phyloP scores from a whole-genome alignment of 2,329 filamentous ascomycete species.

The Camptophora hylomeconis region DNA sequence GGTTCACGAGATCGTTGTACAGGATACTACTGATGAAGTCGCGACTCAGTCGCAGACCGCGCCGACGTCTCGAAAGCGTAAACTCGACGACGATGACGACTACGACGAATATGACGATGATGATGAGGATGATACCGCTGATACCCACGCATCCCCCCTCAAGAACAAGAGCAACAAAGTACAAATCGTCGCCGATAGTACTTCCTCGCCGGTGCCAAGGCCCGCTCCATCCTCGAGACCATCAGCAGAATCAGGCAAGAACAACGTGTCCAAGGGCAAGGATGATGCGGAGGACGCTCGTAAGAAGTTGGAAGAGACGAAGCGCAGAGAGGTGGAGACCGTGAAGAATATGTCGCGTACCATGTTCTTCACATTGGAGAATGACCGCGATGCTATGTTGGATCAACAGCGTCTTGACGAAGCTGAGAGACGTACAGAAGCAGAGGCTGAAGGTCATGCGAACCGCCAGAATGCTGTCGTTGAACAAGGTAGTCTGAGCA shows the following conservation, averaged over 20 bases:
- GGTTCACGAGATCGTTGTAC: conserved; percentile 5
- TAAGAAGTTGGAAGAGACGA: conserved; percentile 84
- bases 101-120: conserved; percentile 56
- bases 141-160: conserved; percentile 33
- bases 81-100: conserved; percentile 68
- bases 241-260: conserved; percentile 30
- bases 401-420: conserved; percentile 96
- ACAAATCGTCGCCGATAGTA: conserved; percentile 19
- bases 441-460: conserved; percentile 64
- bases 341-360: conserved; percentile 86
- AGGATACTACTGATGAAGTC: conserved; percentile 14
- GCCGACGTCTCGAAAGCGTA: conserved; percentile 52
- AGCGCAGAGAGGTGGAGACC: conserved; percentile 77
- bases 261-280: conserved; percentile 46
- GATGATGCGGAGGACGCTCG: conserved; percentile 75
- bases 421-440: conserved; percentile 88
- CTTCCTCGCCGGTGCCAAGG: conserved; percentile 32
- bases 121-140: conserved; percentile 43
- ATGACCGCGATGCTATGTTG: conserved; percentile 89
- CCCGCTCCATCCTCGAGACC: conserved; percentile 36
- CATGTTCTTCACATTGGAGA: conserved; percentile 88
- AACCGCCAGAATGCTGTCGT: conserved; percentile 38
- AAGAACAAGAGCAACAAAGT: conserved; percentile 32
- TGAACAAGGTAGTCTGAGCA: conserved; percentile 81
- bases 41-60: conserved; percentile 34